Evolutionary conservation across 176 grass and related monocot species (phyloP).

Genomic region (Carex cristatella): DNA sequence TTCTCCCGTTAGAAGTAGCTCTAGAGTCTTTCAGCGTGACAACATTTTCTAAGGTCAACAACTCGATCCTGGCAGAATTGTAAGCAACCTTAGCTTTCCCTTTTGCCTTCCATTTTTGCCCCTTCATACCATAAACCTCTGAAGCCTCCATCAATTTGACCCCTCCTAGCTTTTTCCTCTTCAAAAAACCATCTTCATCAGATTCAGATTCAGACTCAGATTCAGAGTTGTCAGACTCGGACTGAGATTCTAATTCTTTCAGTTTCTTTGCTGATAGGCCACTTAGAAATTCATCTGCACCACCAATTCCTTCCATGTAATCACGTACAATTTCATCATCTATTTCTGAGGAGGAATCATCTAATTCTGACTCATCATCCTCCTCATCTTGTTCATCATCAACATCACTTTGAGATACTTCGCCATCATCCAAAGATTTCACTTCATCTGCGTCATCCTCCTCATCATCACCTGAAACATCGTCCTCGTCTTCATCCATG

Average conservation of each 20-base stretch:
- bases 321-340: slow-evolving; percentile 65
- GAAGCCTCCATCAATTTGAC: slow-evolving; percentile 59
- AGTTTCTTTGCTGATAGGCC: slow-evolving; percentile 28
- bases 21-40: slow-evolving; percentile 53
- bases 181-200: slow-evolving; percentile 46
- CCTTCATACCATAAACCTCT: slow-evolving; percentile 72
- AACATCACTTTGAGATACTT: slow-evolving; percentile 20
- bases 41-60: slow-evolving; percentile 47
- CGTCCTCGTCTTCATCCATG: slow-evolving; percentile 24
- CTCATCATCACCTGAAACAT: slow-evolving; percentile 30
- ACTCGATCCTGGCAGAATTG: slow-evolving; percentile 27
- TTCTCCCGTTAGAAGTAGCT: slow-evolving; percentile 32
- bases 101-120: slow-evolving; percentile 30
- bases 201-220: slow-evolving; percentile 41
- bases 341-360: slow-evolving; percentile 41
- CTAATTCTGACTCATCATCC: slow-evolving; percentile 24
- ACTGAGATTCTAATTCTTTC: slow-evolving; percentile 47
- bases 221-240: slow-evolving; percentile 25
- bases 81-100: background rate
- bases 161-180: slow-evolving; percentile 51
- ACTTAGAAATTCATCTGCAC: slow-evolving; percentile 46
- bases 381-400: slow-evolving; percentile 18
- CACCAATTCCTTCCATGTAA: slow-evolving; percentile 77
- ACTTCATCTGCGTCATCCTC: slow-evolving; percentile 34
- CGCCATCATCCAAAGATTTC: slow-evolving; percentile 20